Evolutionary conservation across 495 filamentous ascomycete genomes (phyloP).

Genomic region (Penicillium pulvis): DNA sequence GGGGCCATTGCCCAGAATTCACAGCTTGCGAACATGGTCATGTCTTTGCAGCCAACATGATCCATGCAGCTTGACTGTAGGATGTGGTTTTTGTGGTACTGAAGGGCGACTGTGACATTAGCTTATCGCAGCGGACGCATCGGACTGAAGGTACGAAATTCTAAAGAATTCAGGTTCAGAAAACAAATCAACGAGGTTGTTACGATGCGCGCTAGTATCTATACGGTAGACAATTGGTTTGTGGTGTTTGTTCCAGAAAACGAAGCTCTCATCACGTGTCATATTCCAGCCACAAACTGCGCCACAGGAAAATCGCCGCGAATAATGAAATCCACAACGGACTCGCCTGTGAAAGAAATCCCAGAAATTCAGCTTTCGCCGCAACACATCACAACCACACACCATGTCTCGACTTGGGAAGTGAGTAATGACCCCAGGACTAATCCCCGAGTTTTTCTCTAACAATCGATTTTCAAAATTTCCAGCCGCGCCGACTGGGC

Average conservation of each 20-base stretch:
- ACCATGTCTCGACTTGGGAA: constrained; percentile 53
- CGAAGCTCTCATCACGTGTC: constrained; percentile 29
- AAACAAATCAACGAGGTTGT: too few species aligned
- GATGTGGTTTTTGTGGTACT: too few species aligned
- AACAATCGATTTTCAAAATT: constrained; percentile 23
- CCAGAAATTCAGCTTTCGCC: constrained; percentile 46
- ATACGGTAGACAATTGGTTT: not conserved
- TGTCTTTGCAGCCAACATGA: too few species aligned
- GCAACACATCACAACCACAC: constrained; percentile 33
- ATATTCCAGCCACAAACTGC: constrained; percentile 36
- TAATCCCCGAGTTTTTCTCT: constrained; percentile 9
- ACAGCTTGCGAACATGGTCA: too few species aligned
- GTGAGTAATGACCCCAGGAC: constrained; percentile 32
- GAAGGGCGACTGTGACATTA: too few species aligned
- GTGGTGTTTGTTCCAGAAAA: not conserved
- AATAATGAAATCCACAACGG: constrained; percentile 54
- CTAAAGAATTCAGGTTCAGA: too few species aligned
- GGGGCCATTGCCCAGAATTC: too few species aligned
- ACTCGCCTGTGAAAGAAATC: constrained; percentile 47
- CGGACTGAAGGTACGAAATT: too few species aligned
- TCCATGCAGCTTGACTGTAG: too few species aligned
- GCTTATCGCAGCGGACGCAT: too few species aligned
- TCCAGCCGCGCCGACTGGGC: constrained; percentile 83
- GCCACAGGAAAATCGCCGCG: constrained; percentile 41
- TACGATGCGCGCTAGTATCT: too few species aligned